Conservation (phyloP, 345 rosid genomes). For the Boechera retrofracta region DNA sequence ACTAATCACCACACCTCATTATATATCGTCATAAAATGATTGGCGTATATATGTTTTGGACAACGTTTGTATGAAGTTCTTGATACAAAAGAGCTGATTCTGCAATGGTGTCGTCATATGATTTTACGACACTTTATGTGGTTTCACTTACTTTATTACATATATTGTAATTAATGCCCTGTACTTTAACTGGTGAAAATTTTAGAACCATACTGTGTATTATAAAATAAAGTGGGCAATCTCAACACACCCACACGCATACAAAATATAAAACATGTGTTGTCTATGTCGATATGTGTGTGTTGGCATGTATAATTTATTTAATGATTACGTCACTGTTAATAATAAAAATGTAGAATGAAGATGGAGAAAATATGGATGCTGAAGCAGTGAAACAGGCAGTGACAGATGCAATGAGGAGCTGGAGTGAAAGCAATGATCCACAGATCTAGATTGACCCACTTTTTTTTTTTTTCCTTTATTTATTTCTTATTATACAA, state of each 20-base stretch:
- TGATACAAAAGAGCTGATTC: neutral
- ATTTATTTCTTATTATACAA: constrained; percentile 31
- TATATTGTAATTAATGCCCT: constrained; percentile 8
- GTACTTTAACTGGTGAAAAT: neutral
- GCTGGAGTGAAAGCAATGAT: constrained; percentile 55
- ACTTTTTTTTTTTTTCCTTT: constrained; percentile 13
- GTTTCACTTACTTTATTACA: constrained; percentile 6
- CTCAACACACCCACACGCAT: constrained; percentile 31
- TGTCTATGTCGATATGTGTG: constrained; percentile 25
- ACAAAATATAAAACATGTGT: constrained; percentile 30
- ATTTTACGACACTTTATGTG: neutral
- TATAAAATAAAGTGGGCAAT: constrained; percentile 8
- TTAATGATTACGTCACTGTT: constrained; percentile 18
- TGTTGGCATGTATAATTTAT: constrained; percentile 19
- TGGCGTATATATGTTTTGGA: neutral
- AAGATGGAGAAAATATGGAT: constrained; percentile 61
- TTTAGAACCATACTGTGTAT: neutral
- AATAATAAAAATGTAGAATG: constrained; percentile 55
- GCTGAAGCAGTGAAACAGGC: constrained; percentile 77
- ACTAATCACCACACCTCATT: neutral
- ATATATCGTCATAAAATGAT: neutral
- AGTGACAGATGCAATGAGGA: constrained; percentile 66
- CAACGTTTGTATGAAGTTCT: constrained; percentile 13
- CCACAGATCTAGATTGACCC: constrained; percentile 44
- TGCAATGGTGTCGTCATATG: constrained; percentile 10